Evolutionary conservation across 192 early-diverging fungal genomes (phyloP), one percentile per base, ranked within the genome.

Genomic region (Podila epicladia): DNA sequence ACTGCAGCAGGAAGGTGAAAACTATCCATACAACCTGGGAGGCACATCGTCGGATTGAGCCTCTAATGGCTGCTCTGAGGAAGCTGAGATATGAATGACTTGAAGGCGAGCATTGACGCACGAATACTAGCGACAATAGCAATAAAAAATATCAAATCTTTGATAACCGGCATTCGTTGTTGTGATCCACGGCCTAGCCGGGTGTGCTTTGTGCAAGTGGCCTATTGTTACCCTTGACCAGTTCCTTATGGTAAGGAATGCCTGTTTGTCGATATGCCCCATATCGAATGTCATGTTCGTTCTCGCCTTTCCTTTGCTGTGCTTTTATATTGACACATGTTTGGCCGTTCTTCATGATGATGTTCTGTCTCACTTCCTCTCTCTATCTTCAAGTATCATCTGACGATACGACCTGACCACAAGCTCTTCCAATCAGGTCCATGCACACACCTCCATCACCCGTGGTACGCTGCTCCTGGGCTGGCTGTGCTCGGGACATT

Each of bases 391-490:
- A 37, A 74, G 72, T 74, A 61, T 19, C 59, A 64, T 58, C 61
- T 69, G 8, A 50, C 65, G 0, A 68, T 75, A 22, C 73, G 66
- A 19, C 22, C 49, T 19, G 53, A 62, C 12, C 73, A 75, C 41
- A 62, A 64, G 19, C 58, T 75, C 12, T 33, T 68, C 28, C 51
- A 58, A 59, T 4, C 58, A 0, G 66, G 73, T 0, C 73, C 73
- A 6, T 69, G 50, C 17, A 4, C 64, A 57, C 60, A 37, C 35
- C 73, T 75, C 17, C 66, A 61, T 32, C 73, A 75, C 33, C 73
- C 73, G 9, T 75, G 66, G 32, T 75, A 75, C 61, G 64, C 66
- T 0, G 73, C 66, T n/a, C 51, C 65, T 0, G 58, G 67, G 26
- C 8, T 75, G 35, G 58, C 38, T 31, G 19, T 24, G 9, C 1